Evolutionary conservation across 192 early-diverging fungal genomes (phyloP), one percentile per base, ranked within the genome.

Genomic region (Backusella luteola): DNA sequence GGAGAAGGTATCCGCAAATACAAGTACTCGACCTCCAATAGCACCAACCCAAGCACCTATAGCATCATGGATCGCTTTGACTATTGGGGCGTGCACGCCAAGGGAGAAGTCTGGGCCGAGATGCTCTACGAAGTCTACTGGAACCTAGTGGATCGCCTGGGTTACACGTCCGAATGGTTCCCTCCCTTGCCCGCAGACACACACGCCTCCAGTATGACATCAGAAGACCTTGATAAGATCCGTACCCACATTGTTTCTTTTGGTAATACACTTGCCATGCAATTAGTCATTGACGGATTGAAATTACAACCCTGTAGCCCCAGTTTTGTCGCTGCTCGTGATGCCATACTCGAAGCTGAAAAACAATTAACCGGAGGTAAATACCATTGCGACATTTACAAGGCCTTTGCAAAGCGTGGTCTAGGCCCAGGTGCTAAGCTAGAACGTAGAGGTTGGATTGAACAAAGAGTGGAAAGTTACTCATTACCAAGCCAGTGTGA

Each of bases 81-180:
- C 6, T 98, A 96, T 85, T 94, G 93, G 91, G 96, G 94, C 32
- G 96, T 94, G 3, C 96, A 98, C 76, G 92, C 92, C 74, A 96
- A 94, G 81, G 97, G 97, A 46, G 85, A 78, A 77, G 94, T 98
- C 15, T 98, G 97, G 97, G 96, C 96, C 3, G 89, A 87, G 73
- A 96, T 96, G 77, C 88, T 98, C 42, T 96, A 94, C 80, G 96
- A 97, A 77, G 88, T 94, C 41, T 88, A 89, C 75, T 93, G 93
- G 87, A 89, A 89, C 77, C 73, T 95, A 29, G 84, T 91, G 9
- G 89, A 90, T 67, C 76, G 77, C 34, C 76, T 87, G 29, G 89
- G 88, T 9, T 90, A 86, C 41, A 86, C 87, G 34, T 78, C 82
- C 23, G 81, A 90, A 41, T 87, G 91, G 83, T 89, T 90, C 83